Evolutionary conservation across 1,284 basidiomycete genomes (phyloP), one percentile per base, ranked within the genome.

Genomic region (Microbotryomycetes sp.): DNA sequence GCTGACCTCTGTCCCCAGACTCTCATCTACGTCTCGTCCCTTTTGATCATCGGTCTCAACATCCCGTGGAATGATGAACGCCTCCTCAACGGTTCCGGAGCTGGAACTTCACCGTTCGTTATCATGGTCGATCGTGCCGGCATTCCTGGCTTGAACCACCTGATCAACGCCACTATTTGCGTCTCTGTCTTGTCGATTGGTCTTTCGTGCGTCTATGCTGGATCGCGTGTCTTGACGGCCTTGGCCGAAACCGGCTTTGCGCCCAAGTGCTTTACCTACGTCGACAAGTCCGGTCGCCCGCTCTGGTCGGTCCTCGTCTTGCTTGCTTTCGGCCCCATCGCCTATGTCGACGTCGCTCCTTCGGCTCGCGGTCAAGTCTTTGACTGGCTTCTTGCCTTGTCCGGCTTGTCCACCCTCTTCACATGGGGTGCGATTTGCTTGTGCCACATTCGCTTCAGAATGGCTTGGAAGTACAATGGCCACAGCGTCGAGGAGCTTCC

Each of bases 11-110:
- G 11, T 24, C 21, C 13, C 23, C 27, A 18, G 24, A 75, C 77
- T 58, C 54, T 80, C 60, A 78, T 81, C 73, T 81, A 79, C 77
- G 70, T 81, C 65, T 73, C 78, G 29, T 77, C 77, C 11, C 81
- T 91, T 49, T 73, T 78, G 60, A 74, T 81, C 64, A 76, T 81
- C 59, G 87, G 89, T 59, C 83, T 80, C 35, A 73, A 79, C 49
- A 74, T 81, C 45, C 78, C 77, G 5, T 77, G 63, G 60, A 61
- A 70, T 59, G 50, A 63, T 13, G 31, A 69, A 53, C 62, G 75
- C 60, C 69, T 79, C n/a, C 60, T 67, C 50, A 68, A 71, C 46
- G 75, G 75, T 9, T 70, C 73, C 45, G 76, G 24, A 15, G 77
- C 79, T 27, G 74, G 76, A 47, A 77, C 75, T 13, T 78, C 77